Percentiles rank a stretch among this genome's conserved stretches.
These are phyloP conservation scores for Leishmania gerbilli DNA, from an alignment of 208 protist genomes.

Conservation along the genomic window DNA sequence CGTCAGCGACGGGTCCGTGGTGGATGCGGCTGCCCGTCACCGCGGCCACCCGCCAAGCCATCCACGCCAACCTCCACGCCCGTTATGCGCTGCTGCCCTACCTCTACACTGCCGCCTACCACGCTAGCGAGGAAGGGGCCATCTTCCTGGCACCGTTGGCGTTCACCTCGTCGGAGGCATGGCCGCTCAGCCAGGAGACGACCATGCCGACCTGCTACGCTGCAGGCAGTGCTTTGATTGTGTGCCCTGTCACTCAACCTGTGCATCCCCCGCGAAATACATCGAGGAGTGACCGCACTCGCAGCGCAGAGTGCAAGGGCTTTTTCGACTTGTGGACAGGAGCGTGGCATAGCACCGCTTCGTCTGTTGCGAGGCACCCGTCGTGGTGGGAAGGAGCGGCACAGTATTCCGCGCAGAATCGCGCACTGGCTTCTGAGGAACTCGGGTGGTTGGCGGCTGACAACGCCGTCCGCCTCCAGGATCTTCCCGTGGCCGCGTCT, in stretches of 20 bases:
- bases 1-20: constrained; percentile 9
- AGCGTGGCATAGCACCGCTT: constrained; percentile 4
- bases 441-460: constrained; percentile 6
- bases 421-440: neutral
- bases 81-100: constrained; percentile 95
- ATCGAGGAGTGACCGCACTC: neutral
- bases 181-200: no score
- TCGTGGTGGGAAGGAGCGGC: constrained; percentile 5
- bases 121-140: constrained; percentile 57
- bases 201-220: constrained; percentile 19
- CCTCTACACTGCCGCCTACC: constrained; percentile 94
- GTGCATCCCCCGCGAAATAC: neutral
- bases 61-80: constrained; percentile 26
- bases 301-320: neutral
- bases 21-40: constrained; percentile 22
- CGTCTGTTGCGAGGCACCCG: neutral
- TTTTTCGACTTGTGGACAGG: constrained; percentile 52
- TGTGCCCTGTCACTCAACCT: constrained; percentile 33
- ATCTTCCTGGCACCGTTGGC: constrained; percentile 88
- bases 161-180: constrained; percentile 51
- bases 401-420: neutral
- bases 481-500: constrained; percentile 2
- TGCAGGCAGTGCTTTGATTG: constrained; percentile 30
- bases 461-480: neutral
- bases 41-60: constrained; percentile 5